These are phyloP conservation scores for Russula ochroleuca DNA, from an alignment of 768 basidiomycete species.

Conservation along the genomic window DNA sequence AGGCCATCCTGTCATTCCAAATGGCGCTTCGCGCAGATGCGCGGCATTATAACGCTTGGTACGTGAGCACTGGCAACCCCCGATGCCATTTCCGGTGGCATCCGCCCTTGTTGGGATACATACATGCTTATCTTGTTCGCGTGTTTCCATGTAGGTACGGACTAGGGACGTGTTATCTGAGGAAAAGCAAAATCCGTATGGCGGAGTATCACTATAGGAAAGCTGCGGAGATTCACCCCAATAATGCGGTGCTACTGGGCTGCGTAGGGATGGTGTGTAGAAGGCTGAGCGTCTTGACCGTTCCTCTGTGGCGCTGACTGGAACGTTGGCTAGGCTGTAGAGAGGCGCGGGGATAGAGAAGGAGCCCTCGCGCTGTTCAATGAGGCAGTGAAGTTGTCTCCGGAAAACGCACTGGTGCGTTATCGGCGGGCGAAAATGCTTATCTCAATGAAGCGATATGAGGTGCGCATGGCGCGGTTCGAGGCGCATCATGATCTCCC, in stretches of 20 bases:
- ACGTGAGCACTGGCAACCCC: conserved; percentile 35
- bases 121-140: conserved; percentile 25
- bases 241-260: conserved; percentile 91
- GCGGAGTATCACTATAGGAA: conserved; percentile 97
- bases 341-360: conserved; percentile 73
- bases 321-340: conserved; percentile 62
- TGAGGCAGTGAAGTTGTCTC: conserved; percentile 70
- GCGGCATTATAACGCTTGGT: conserved; percentile 99
- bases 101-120: neutral
- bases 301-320: conserved; percentile 20
- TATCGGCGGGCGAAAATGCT: conserved; percentile 92
- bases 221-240: conserved; percentile 87
- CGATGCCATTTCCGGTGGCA: conserved; percentile 20
- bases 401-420: conserved; percentile 87
- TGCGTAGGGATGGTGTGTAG: conserved; percentile 91
- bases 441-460: conserved; percentile 77
- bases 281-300: conserved; percentile 13
- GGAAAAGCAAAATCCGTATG: conserved; percentile 86
- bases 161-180: conserved; percentile 93
- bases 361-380: conserved; percentile 78
- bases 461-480: conserved; percentile 48
- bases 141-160: conserved; percentile 72
- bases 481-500: conserved; percentile 23
- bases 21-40: conserved; percentile 85
- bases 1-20: conserved; percentile 88